Base-by-base conservation (phyloP, 2,329 filamentous ascomycete genomes). In the Colletotrichum sp. region DNA sequence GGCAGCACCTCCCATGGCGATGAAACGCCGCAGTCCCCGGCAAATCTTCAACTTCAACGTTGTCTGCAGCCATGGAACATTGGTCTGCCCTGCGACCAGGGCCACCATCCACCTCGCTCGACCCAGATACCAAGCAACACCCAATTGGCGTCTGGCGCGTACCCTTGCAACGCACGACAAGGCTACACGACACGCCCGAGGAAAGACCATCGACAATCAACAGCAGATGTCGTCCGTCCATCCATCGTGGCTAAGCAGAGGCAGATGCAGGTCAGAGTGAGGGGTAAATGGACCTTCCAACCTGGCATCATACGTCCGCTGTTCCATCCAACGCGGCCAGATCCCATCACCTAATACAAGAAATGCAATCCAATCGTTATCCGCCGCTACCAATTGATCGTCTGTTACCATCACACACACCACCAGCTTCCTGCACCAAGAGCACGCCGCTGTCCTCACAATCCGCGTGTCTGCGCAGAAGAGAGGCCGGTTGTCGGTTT, bases 201-300 rank as follows among this genome's bases (percentile, higher is more conserved):
- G 38, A 60, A 52, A 30, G 24, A 21, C 55, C 61, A 64, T 36
- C 18, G 55, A 63, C 57, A 75, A 55, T 76, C 71, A 68, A 63
- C 38, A 26, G 30, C 66, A 68, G 48, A 60, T 55, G 52, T 34
- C 36, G 36, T 18, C 57, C 67, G 26, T 48, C 26, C 65, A 52
- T 66, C 16, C 66, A 70, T 70, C n/a, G 67, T 71, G 68, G 68
- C 68, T 65, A 52, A 71, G 58, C 58, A 52, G 12, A 52, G 12
- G 43, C 43, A 52, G 43, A 52, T 52, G 43, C 43, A 34, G 12
- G 58, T 60, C 34, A 36, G 28, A 34, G 32, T 73, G 73, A 75
- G 73, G 73, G 73, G 73, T 76, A 76, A 74, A 28, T 55, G 66
- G 55, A 38, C 58, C 43, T 75, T 73, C 70, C 72, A 72, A 72